Percentiles rank a stretch among this genome's conserved stretches.
Conservation (phyloP, 768 basidiomycete species). For the Tulasnella sp. region DNA sequence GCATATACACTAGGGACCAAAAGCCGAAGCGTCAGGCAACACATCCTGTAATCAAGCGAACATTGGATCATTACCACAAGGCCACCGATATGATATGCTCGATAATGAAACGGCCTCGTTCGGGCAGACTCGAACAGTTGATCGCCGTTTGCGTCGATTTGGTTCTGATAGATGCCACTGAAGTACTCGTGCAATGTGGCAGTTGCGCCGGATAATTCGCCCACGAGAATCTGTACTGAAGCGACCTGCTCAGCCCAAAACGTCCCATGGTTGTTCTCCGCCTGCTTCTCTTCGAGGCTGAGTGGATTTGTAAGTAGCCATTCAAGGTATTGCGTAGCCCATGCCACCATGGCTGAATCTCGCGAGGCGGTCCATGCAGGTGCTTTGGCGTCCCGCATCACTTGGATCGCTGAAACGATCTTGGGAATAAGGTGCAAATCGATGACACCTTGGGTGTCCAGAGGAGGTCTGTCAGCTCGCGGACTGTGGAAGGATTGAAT, state of each 20-base stretch:
- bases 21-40: too few relatives aligned
- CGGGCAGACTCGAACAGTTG: conserved; percentile 24
- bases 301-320: conserved; percentile 21
- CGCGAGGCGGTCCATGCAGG: conserved; percentile 20
- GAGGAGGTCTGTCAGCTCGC: conserved; percentile 17
- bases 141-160: conserved; percentile 25
- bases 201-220: conserved; percentile 21
- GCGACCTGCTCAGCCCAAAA: conserved; percentile 24
- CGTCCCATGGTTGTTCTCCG: conserved; percentile 24
- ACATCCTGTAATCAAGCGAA: too few relatives aligned
- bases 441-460: conserved; percentile 24
- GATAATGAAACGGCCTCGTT: conserved; percentile 23
- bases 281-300: conserved; percentile 16
- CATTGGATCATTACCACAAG: too few relatives aligned
- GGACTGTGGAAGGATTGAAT: too few relatives aligned
- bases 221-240: conserved; percentile 22
- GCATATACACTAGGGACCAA: background rate
- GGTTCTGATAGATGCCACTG: conserved; percentile 19
- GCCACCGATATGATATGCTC: too few relatives aligned
- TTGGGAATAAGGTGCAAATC: conserved; percentile 21
- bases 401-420: conserved; percentile 22
- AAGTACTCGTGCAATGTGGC: conserved; percentile 21
- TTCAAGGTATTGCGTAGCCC: conserved; percentile 21
- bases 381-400: conserved; percentile 18
- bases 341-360: conserved; percentile 20